Percentiles rank a stretch among this genome's conserved stretches.
Conservation (phyloP, 2,329 filamentous ascomycete species). For the Ramularia collo-cygni region DNA sequence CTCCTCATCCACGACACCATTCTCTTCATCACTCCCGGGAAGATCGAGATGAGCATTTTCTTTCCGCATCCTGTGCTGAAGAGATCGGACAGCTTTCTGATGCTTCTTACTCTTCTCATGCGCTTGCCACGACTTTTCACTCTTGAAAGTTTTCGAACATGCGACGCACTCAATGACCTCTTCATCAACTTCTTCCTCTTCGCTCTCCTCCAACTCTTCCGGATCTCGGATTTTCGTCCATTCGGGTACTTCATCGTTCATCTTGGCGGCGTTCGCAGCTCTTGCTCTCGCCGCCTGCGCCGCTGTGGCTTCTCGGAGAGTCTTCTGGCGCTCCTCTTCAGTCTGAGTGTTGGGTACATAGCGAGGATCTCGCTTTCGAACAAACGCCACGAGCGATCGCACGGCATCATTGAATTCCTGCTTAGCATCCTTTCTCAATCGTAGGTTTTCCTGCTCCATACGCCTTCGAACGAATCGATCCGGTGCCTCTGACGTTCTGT, state of each 20-base stretch:
- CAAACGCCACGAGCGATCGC: slow-evolving; percentile 75
- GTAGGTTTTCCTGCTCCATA: slow-evolving; percentile 95
- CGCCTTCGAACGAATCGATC: slow-evolving; percentile 73
- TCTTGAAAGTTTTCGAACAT: slow-evolving; percentile 68
- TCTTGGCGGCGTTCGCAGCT: slow-evolving; percentile 70
- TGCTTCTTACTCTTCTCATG: slow-evolving; percentile 98
- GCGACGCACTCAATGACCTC: slow-evolving; percentile 57
- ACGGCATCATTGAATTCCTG: slow-evolving; percentile 92
- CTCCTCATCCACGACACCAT: slow-evolving; percentile 28
- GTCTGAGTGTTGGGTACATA: slow-evolving; percentile 71
- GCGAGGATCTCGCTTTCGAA: slow-evolving; percentile 83
- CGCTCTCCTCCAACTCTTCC: slow-evolving; percentile 44
- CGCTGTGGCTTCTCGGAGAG: slow-evolving; percentile 67
- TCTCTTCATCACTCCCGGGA: slow-evolving; percentile 30
- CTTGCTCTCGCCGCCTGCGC: slow-evolving; percentile 79
- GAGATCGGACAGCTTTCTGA: slow-evolving; percentile 71
- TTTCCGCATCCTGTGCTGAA: slow-evolving; percentile 74
- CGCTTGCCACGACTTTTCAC: slow-evolving; percentile 81
- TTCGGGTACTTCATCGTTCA: slow-evolving; percentile 60
- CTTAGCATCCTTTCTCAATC: slow-evolving; percentile 70
- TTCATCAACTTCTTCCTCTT: slow-evolving; percentile 43
- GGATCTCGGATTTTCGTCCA: slow-evolving; percentile 63
- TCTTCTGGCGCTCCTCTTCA: slow-evolving; percentile 72
- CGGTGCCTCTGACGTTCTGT: slow-evolving; percentile 75
- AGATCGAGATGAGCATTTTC: slow-evolving; percentile 60